phyloP scores from a whole-genome alignment of 2,329 filamentous ascomycete species.

The Paecilomyces sp. region DNA sequence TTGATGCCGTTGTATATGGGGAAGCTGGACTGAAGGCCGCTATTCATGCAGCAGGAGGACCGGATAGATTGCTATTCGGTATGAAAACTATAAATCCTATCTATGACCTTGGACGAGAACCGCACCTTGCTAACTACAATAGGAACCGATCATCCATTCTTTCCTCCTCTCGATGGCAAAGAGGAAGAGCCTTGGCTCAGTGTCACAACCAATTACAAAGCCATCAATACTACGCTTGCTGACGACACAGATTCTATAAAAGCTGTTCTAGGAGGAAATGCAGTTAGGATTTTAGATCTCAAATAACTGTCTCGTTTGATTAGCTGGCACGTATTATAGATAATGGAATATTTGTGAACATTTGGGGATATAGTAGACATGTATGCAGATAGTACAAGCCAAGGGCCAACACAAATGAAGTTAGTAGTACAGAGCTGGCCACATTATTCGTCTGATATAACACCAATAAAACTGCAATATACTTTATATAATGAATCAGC shows the following conservation, averaged over 20 bases:
- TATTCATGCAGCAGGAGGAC: constrained; percentile 56
- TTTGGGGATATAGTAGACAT: no score
- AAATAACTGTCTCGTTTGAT: constrained; percentile 10
- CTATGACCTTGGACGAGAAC: not conserved
- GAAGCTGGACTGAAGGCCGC: constrained; percentile 61
- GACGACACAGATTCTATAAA: constrained; percentile 21
- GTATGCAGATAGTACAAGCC: no score
- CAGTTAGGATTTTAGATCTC: constrained; percentile 34
- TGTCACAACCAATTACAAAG: constrained; percentile 41
- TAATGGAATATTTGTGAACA: not conserved
- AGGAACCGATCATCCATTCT: constrained; percentile 41
- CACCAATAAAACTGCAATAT: not conserved
- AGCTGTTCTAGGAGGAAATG: constrained; percentile 38
- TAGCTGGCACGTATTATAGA: not conserved
- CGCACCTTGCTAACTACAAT: not conserved
- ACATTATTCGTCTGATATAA: not conserved
- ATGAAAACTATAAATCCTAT: constrained; percentile 3
- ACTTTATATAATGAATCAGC: not conserved
- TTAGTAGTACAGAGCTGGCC: not conserved
- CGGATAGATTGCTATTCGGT: constrained; percentile 37
- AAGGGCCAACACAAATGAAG: not conserved
- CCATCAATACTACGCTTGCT: constrained; percentile 32
- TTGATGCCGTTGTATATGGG: constrained; percentile 61
- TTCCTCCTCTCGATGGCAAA: constrained; percentile 30
- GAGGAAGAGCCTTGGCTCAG: constrained; percentile 36